phyloP scores from a whole-genome alignment of 495 filamentous ascomycete genomes.

The Chaetomidium leptoderma region DNA sequence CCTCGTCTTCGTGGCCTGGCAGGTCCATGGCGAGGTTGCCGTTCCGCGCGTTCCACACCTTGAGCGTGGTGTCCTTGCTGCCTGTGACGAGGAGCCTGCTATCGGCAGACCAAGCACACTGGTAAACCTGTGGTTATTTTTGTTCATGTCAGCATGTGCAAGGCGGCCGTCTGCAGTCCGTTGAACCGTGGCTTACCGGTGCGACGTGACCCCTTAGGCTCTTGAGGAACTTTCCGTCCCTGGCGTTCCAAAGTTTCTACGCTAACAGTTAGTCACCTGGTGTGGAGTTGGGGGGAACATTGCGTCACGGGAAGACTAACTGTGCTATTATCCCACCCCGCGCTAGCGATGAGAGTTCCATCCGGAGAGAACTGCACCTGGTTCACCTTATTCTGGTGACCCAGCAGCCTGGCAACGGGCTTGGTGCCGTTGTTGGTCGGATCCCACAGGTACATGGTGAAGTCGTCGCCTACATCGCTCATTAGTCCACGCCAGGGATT shows the following conservation, averaged over 20 bases:
- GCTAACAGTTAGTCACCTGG: not conserved
- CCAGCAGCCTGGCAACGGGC: conserved; percentile 78
- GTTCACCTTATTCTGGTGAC: conserved; percentile 96
- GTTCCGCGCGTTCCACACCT: conserved; percentile 85
- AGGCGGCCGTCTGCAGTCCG: not conserved
- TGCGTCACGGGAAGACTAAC: not conserved
- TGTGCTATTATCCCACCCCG: conserved; percentile 75
- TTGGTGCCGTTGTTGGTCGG: conserved; percentile 69
- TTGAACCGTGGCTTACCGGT: conserved; percentile 36
- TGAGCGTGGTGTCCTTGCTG: conserved; percentile 90
- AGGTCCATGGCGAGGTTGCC: conserved; percentile 81
- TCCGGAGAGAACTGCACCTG: conserved; percentile 92
- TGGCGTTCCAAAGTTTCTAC: conserved; percentile 36
- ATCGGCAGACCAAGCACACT: conserved; percentile 86
- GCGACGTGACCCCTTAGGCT: conserved; percentile 90
- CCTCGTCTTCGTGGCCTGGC: conserved; percentile 91
- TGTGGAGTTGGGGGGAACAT: conserved; percentile 14
- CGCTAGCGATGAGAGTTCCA: conserved; percentile 77
- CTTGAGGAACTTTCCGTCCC: conserved; percentile 71
- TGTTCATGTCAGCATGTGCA: not conserved
- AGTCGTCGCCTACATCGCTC: conserved; percentile 65
- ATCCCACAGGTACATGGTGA: conserved; percentile 96
- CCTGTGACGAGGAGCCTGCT: conserved; percentile 77
- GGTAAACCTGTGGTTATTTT: conserved; percentile 63
- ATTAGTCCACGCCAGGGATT: conserved; percentile 1